Percentiles rank a stretch among this genome's conserved stretches.
Evolutionary conservation across 2,329 filamentous ascomycete genomes (phyloP).

Genomic region (Xylariales sp.): DNA sequence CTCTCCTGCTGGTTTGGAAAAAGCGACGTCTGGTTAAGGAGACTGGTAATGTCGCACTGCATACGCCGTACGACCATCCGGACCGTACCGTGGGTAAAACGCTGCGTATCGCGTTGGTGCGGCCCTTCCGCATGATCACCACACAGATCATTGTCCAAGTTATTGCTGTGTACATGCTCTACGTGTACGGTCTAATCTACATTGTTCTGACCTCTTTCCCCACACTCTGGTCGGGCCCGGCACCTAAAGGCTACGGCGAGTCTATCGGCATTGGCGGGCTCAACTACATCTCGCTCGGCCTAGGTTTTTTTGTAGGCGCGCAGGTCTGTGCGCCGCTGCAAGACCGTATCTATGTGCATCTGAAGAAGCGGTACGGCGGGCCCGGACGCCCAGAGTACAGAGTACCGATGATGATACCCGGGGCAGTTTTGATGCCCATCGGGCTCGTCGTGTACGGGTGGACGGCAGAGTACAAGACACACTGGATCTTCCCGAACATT

Average conservation of each 20-base stretch:
- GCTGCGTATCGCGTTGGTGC: conserved; percentile 55
- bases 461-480: conserved; percentile 56
- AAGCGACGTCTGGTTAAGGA: conserved; percentile 66
- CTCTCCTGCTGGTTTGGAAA: conserved; percentile 69
- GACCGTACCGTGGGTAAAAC: conserved; percentile 49
- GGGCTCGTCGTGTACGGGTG: conserved; percentile 61
- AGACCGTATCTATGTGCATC: conserved; percentile 58
- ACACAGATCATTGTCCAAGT: conserved; percentile 65
- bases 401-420: conserved; percentile 56
- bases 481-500: conserved; percentile 60
- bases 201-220: conserved; percentile 62
- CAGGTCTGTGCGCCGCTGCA: conserved; percentile 57
- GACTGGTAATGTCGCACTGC: conserved; percentile 63
- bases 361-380: conserved; percentile 56
- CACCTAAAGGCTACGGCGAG: conserved; percentile 49
- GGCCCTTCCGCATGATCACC: conserved; percentile 63
- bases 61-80: conserved; percentile 65
- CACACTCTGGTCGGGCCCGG: conserved; percentile 55
- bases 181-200: conserved; percentile 64
- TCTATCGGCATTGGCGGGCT: conserved; percentile 51
- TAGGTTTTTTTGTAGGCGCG: conserved; percentile 54
- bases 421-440: conserved; percentile 55
- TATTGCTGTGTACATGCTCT: conserved; percentile 64
- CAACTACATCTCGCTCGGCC: conserved; percentile 53
- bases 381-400: conserved; percentile 57